Evolutionary conservation across 2,329 filamentous ascomycete species (phyloP).

Genomic region (Nothomitra cinnamomea): DNA sequence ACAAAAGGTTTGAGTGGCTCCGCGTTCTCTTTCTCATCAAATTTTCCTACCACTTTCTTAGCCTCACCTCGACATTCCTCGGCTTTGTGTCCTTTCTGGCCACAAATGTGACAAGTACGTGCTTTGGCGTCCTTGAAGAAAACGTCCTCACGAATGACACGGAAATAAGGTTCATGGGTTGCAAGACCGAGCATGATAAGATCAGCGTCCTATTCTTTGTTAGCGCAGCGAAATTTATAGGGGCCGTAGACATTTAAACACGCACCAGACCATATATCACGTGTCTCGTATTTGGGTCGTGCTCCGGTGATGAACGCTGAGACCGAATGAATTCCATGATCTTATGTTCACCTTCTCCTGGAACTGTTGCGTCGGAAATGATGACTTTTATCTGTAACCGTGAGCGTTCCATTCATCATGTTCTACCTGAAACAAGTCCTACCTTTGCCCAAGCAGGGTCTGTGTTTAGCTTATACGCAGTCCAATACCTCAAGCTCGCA

Average conservation of each 20-base stretch:
- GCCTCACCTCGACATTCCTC: slow-evolving; percentile 65
- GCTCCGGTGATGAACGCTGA: slow-evolving; percentile 74
- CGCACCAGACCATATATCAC: slow-evolving; percentile 77
- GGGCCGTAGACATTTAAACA: slow-evolving; percentile 2
- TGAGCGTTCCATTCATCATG: slow-evolving; percentile 6
- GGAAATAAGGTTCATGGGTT: slow-evolving; percentile 94
- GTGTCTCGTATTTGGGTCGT: slow-evolving; percentile 92
- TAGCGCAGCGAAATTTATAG: slow-evolving; percentile 9
- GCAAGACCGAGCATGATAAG: slow-evolving; percentile 96
- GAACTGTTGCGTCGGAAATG: slow-evolving; percentile 94
- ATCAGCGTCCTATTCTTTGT: slow-evolving; percentile 54
- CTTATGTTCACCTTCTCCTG: slow-evolving; percentile 96
- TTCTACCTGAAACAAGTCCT: slow-evolving; percentile 7
- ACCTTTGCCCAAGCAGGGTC: slow-evolving; percentile 84
- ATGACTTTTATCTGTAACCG: slow-evolving; percentile 62
- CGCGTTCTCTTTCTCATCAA: slow-evolving; percentile 62
- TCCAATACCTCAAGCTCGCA: slow-evolving; percentile 83
- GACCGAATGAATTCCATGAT: slow-evolving; percentile 98
- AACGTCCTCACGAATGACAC: slow-evolving; percentile 90
- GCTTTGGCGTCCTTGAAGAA: slow-evolving; percentile 79
- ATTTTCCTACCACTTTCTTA: slow-evolving; percentile 63
- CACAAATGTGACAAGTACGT: slow-evolving; percentile 72
- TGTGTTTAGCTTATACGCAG: slow-evolving; percentile 91
- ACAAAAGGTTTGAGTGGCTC: slow-evolving; percentile 78
- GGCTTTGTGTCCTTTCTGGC: slow-evolving; percentile 80